Evolutionary conservation across 345 rosid genomes (phyloP), one percentile per base, ranked within the genome.

Genomic region (Salix suchowensis): DNA sequence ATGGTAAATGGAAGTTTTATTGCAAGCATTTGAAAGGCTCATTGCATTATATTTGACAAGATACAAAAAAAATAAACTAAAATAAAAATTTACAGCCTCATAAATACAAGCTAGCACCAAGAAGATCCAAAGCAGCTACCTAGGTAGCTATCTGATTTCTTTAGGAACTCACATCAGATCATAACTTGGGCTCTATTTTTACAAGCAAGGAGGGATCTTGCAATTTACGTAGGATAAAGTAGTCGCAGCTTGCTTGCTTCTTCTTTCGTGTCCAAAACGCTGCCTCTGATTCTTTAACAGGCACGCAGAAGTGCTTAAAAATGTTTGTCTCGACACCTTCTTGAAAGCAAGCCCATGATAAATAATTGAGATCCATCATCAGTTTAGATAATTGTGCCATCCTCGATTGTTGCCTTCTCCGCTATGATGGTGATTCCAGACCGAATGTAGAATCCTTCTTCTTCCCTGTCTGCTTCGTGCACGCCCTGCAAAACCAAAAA

Each of bases 391-490:
- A 93, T 84, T 6, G 84, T 90, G 7, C 94, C 94, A 70, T 96
- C 95, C 78, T 89, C 83, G 42, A 96, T 89, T 13, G 94, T 93
- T 48, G 99, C 96, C 87, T 92, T 96, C 84, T 96, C 98, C 36
- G 82, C 55, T 68, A 93, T 70, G 40, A 96, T 84, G 44, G 96
- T 87, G 81, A 89, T 83, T 69, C 99, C 97, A 2, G 87, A 87
- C 23, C 98, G 90, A 21, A 96, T 88, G 83, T 93, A 91, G 78
- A 93, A 89, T 44, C 98, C 98, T 37, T 85, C 88, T 70, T 89
- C 90, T 36, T 93, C 89, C 78, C 93, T 89, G 44, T 91, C 97
- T 11, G 94, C 91, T 85, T 93, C 99, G 85, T 91, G 82, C 76
- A 96, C 92, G 79, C 86, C 97, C 97, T 93, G 70, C 15, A 76